These are phyloP conservation scores for Corchorus olitorius DNA, from an alignment of 345 rosid species.

Conservation along the genomic window DNA sequence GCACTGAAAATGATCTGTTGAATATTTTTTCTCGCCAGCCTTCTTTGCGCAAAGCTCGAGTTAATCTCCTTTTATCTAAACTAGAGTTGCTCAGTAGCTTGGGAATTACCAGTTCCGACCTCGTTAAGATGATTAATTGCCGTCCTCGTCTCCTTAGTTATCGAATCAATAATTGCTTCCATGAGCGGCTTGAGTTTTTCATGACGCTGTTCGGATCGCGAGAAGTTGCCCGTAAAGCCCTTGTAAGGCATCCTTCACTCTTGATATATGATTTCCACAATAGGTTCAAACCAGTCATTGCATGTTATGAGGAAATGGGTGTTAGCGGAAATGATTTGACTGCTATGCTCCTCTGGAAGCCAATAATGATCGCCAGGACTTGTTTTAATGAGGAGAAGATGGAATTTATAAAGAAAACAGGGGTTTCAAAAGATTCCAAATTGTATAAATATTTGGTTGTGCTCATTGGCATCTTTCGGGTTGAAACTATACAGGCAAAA, in stretches of 20 bases:
- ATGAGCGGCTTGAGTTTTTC: constrained; percentile 67
- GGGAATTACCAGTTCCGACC: constrained; percentile 66
- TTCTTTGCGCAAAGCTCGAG: constrained; percentile 51
- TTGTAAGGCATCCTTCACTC: constrained; percentile 75
- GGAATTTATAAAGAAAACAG: constrained; percentile 58
- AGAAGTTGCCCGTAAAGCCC: constrained; percentile 61
- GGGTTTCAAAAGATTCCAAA: constrained; percentile 55
- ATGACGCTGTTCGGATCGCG: constrained; percentile 52
- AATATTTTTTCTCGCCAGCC: constrained; percentile 57
- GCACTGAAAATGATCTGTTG: constrained; percentile 57
- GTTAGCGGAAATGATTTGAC: constrained; percentile 49
- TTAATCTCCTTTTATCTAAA: constrained; percentile 51
- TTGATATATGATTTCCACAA: constrained; percentile 65
- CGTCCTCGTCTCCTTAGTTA: constrained; percentile 75
- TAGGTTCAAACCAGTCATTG: constrained; percentile 56
- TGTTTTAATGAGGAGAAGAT: constrained; percentile 59
- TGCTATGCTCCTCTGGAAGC: constrained; percentile 64
- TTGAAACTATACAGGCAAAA: constrained; percentile 67
- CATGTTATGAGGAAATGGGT: constrained; percentile 60
- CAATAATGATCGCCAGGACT: constrained; percentile 75
- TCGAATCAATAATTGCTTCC: constrained; percentile 57
- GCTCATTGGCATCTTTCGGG: constrained; percentile 64
- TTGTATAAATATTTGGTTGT: constrained; percentile 72
- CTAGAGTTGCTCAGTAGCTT: constrained; percentile 50
- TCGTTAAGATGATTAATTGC: constrained; percentile 71